Base-by-base conservation (phyloP, 2,329 filamentous ascomycete genomes). In the Botryotinia narcissicola region DNA sequence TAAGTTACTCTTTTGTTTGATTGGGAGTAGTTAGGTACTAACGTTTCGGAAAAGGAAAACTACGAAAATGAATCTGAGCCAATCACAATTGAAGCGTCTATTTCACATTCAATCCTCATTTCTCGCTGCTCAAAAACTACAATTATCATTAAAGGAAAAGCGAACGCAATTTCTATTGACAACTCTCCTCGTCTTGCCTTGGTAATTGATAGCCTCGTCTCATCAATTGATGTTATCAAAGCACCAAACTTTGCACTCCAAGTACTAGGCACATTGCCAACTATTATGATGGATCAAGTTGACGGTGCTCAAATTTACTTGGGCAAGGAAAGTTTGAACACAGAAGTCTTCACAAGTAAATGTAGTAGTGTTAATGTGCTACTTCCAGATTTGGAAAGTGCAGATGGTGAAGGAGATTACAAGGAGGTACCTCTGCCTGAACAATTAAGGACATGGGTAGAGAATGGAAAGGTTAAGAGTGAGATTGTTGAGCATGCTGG, bases 401-500 rank as follows among this genome's bases (percentile, higher is more conserved):
- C 67, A 16, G 89, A 83, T 3, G 89, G 91, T 67, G 85, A 93
- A 44, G 93, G 91, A 22, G 96, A 99, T 80, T 97, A 93, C 82
- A 92, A 90, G 82, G 96, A 99, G 84, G 88, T 93, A 71, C 91
- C 96, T 0, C 83, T 98, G 74, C 96, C 96, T 0, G 93, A 95
- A 80, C 96, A 99, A 86, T 92, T 98, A 80, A 90, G 94, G 82
- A 89, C 94, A 81, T 86, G 93, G 86, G 87, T 86, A 89, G 81
- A 91, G 82, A 85, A 94, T 83, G 92, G 93, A 35, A 90, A 92
- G 76, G 81, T 98, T 76, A 88, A 95, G 42, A 97, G 90, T 80
- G 95, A 98, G 87, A 98, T 99, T 82, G 96, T 99, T 29, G 94
- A 96, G 80, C 95, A 98, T 84, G 90, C 93, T 76, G 95, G 95